Base-by-base conservation (phyloP, 2,329 filamentous ascomycete genomes). In the Pleurostoma richardsiae region DNA sequence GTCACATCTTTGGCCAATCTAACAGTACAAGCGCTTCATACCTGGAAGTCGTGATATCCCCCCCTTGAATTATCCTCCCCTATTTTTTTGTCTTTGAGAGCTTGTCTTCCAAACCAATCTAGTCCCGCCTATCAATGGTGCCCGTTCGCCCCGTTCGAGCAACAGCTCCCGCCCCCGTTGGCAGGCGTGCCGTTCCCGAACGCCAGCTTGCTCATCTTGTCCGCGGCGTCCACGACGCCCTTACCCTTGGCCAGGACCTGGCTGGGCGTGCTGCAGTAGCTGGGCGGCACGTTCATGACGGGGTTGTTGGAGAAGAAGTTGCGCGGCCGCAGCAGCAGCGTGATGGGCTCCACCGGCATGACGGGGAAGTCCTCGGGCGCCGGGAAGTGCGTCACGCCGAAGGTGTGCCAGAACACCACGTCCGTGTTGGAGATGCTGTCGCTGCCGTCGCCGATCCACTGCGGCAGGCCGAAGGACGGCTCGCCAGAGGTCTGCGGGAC, bases 381-480 rank as follows among this genome's bases (percentile, higher is more conserved):
- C 0, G 91, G 90, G 72, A 96, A 92, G 63, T 96, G 91, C 1
- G 86, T 92, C 33, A 96, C 75, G 33, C 91, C 91, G 59, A 96
- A 96, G 0, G 90, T 95, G 69, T 96, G 90, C 90, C 90, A 96
- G 11, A 96, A 78, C 1, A 96, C 90, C 30, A 96, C 71, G 62
- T 96, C 88, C 1, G 83, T 88, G 71, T 96, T 86, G 46, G 86
- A 87, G 54, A 95, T 83, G 29, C 72, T 78, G 48, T 79, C 81
- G 41, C 70, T 70, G 10, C 86, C 83, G 50, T 90, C 80, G 28
- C 81, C 82, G 55, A 94, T 85, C 89, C 88, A 92, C 54, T 83
- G 76, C 0, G 86, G 85, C 3, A 95, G 71, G 30, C 89, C 89
- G 39, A 71, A 68, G 0, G 85, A 86, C 0, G 86, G 86, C 54